Evolutionary conservation across 192 early-diverging fungal species (phyloP).

Genomic region (Coemansia sp.): DNA sequence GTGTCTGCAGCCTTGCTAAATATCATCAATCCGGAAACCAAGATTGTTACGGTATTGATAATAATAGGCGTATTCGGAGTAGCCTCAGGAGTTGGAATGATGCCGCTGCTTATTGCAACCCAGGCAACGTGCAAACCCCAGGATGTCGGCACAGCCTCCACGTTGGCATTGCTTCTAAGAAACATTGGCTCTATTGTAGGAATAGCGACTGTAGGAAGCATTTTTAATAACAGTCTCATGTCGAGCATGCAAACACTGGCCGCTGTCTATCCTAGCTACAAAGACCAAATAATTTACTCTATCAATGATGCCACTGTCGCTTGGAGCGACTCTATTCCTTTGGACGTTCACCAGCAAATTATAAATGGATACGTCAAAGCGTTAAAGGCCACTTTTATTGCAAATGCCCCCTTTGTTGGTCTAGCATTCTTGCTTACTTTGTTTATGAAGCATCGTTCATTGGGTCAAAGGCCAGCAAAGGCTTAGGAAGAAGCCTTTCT

Average conservation of each 20-base stretch:
- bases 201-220: constrained; percentile 28
- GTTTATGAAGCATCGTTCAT: constrained; percentile 25
- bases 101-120: constrained; percentile 30
- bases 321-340: constrained; percentile 15
- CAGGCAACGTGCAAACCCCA: constrained; percentile 24
- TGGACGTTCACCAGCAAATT: constrained; percentile 13
- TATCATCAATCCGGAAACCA: constrained; percentile 19
- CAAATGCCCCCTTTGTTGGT: constrained; percentile 34
- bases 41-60: constrained; percentile 16
- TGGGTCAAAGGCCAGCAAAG: constrained; percentile 10
- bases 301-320: constrained; percentile 26
- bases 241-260: constrained; percentile 9
- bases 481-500: not conserved
- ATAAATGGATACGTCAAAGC: constrained; percentile 23
- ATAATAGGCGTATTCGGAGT: constrained; percentile 32
- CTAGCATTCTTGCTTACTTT: constrained; percentile 21
- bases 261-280: constrained; percentile 15
- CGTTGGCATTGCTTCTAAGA: constrained; percentile 20
- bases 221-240: constrained; percentile 37
- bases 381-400: constrained; percentile 28
- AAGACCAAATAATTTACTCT: constrained; percentile 10
- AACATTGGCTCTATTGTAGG: constrained; percentile 34
- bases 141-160: constrained; percentile 28
- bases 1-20: constrained; percentile 24
- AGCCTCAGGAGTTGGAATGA: constrained; percentile 21